These are phyloP conservation scores for Canavalia gladiata DNA, from an alignment of 306 rosid species.

Conservation along the genomic window DNA sequence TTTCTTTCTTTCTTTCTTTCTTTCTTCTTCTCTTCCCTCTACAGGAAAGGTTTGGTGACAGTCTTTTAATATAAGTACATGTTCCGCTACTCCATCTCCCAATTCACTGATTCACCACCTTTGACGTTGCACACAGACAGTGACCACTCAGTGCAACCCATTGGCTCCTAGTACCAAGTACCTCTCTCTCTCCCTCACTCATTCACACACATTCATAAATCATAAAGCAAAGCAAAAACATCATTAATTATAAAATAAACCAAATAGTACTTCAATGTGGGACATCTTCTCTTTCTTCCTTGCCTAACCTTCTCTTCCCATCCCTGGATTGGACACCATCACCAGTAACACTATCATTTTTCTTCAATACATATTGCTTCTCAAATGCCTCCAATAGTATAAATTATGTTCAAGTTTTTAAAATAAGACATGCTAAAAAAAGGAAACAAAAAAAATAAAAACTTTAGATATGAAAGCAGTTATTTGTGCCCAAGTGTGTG, in stretches of 20 bases:
- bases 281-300: constrained; percentile 54
- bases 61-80: constrained; percentile 54
- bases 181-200: constrained; percentile 51
- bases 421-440: not conserved
- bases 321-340: constrained; percentile 47
- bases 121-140: constrained; percentile 62
- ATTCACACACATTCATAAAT: constrained; percentile 45
- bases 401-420: not conserved
- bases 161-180: constrained; percentile 64
- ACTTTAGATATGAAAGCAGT: not conserved
- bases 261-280: constrained; percentile 46
- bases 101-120: constrained; percentile 53
- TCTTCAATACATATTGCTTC: constrained; percentile 11
- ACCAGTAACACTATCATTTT: constrained; percentile 39
- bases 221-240: not conserved
- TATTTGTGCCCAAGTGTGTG: not conserved
- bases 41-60: constrained; percentile 48
- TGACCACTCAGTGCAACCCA: constrained; percentile 64
- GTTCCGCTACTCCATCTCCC: constrained; percentile 43
- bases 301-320: constrained; percentile 63
- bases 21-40: constrained; percentile 15
- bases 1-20: constrained; percentile 41
- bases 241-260: not conserved
- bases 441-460: not conserved
- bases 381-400: constrained; percentile 28